Evolutionary conservation across 106 monocot species (phyloP), one percentile per base, ranked within the genome.

Genomic region (Ottelia alismoides): DNA sequence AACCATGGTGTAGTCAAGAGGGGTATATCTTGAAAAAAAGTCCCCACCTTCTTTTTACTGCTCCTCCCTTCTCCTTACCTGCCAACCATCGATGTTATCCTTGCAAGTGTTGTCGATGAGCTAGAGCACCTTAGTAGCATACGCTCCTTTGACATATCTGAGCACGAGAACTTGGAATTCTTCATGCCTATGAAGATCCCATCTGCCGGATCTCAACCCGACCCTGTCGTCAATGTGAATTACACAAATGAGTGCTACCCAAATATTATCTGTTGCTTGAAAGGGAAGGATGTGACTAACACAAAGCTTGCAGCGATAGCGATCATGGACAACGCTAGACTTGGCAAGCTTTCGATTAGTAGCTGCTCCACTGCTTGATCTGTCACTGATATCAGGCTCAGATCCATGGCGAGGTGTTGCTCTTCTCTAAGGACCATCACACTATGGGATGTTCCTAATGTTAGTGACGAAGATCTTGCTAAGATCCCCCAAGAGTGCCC

Each of bases 401-500:
- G 74, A 23, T 69, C 78, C 0, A 43, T 84, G 31, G 80, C 75
- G 21, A 71, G 53, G 1, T 51, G 72, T 18, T 93, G 80, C 59
- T 70, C 83, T 25, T 60, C 68, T 10, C 80, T 93, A 1, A 55
- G 25, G 27, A 67, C 61, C 1, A 60, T 93, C 7, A 64, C 71
- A 2, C 5, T 93, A 30, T 84, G 80, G 83, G 59, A 76, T 43
- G 56, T 75, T 10, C 75, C 81, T 11, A 20, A 28, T 12, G 57
- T 88, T 16, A 78, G 62, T 12, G 84, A 88, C 61, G 71, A 44
- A 0, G 88, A 84, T 0, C 63, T 94, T 5, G 31, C 63, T 0
- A 78, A 75, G 63, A 73, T 88, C 22, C 88, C 88, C 3, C 28
- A 62, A 46, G 75, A 75, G n/a, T 94, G 94, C 53, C 84, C 80